A percentile compares a stretch with the other conserved stretches of the same genome.
phyloP scores from a whole-genome alignment of 108 stramenopile genomes.

The Stephanodiscus triporus region DNA sequence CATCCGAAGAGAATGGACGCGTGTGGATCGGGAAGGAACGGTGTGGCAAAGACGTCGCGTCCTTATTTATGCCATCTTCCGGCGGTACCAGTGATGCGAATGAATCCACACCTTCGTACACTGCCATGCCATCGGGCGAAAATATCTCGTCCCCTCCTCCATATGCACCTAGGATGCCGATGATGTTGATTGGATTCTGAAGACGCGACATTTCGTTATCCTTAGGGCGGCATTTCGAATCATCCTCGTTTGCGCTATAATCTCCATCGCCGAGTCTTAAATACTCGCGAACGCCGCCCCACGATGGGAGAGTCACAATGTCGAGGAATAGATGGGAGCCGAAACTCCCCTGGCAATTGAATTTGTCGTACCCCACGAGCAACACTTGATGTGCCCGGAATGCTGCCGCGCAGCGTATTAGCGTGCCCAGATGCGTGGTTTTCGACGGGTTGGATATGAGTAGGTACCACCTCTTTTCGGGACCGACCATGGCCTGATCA shows the following conservation, averaged over 20 bases:
- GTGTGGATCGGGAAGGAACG: conserved; percentile 39
- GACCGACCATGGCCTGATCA: background rate
- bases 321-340: conserved; percentile 76
- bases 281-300: conserved; percentile 58
- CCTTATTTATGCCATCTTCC: background rate
- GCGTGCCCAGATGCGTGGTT: conserved; percentile 76
- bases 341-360: conserved; percentile 71
- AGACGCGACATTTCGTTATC: background rate
- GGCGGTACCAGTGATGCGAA: conserved; percentile 23
- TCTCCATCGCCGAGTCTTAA: conserved; percentile 18
- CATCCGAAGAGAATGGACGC: conserved; percentile 38
- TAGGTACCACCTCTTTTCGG: conserved; percentile 52
- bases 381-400: conserved; percentile 70
- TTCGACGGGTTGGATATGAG: conserved; percentile 81
- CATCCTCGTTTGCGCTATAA: conserved; percentile 1
- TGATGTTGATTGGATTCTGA: conserved; percentile 16
- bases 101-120: conserved; percentile 29
- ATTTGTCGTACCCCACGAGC: conserved; percentile 71
- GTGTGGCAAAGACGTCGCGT: conserved; percentile 8
- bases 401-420: conserved; percentile 82
- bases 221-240: conserved; percentile 2
- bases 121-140: conserved; percentile 31
- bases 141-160: conserved; percentile 48
- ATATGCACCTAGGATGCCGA: conserved; percentile 54
- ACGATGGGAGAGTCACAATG: conserved; percentile 67